Conservation (phyloP, 805 yeast species). For the Pichia nakasei region DNA sequence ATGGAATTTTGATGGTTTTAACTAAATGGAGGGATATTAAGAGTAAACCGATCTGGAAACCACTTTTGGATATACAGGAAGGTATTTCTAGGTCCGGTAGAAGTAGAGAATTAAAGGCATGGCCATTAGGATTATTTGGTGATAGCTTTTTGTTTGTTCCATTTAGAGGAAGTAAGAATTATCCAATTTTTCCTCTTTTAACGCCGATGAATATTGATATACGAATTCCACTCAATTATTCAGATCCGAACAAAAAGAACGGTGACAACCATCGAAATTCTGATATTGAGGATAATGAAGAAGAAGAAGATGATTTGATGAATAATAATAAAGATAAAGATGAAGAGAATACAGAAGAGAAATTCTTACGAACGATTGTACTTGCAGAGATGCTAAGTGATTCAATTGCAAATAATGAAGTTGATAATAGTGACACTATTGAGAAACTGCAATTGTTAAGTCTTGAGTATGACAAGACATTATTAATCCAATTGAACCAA, state of each 20-base stretch:
- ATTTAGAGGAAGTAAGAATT: constrained; percentile 51
- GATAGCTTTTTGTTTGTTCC: constrained; percentile 69
- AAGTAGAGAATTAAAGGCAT: constrained; percentile 56
- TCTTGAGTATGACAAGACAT: constrained; percentile 60
- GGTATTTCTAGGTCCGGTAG: constrained; percentile 43
- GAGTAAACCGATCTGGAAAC: constrained; percentile 79
- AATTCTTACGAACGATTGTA: constrained; percentile 48
- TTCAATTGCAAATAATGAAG: constrained; percentile 35
- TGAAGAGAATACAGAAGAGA: constrained; percentile 48
- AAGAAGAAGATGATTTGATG: constrained; percentile 24
- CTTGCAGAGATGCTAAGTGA: constrained; percentile 57
- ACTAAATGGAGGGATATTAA: constrained; percentile 66
- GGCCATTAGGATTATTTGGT: constrained; percentile 79
- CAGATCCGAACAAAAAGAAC: constrained; percentile 10
- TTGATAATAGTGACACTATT: constrained; percentile 26
- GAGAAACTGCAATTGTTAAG: constrained; percentile 48
- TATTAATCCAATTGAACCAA: constrained; percentile 65
- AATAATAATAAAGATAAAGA: constrained; percentile 41
- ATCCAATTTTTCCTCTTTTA: constrained; percentile 81
- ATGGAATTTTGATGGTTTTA: constrained; percentile 61
- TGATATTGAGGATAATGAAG: not conserved
- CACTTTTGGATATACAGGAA: constrained; percentile 56
- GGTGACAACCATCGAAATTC: constrained; percentile 7
- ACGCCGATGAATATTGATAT: constrained; percentile 73
- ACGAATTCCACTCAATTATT: constrained; percentile 47